Evolutionary conservation across 179 eudicot species (phyloP).

Genomic region (Silene coronaria): DNA sequence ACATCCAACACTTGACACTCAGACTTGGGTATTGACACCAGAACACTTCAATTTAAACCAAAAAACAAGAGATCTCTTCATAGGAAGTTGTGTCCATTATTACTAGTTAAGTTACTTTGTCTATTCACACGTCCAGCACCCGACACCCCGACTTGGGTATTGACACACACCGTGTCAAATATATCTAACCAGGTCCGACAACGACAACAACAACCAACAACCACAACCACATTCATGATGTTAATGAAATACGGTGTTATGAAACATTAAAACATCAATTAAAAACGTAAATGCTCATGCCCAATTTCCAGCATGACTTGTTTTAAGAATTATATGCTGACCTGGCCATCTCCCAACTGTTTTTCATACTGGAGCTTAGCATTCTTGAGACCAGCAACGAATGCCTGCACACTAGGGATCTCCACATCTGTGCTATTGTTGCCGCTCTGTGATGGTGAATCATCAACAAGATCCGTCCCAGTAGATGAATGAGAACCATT

Average conservation of each 20-base stretch:
- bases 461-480: constrained; percentile 43
- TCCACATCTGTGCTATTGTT: constrained; percentile 32
- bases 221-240: no score
- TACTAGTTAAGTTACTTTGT: no score
- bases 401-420: constrained; percentile 37
- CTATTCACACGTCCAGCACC: no score
- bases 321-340: constrained; percentile 24
- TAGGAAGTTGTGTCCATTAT: no score
- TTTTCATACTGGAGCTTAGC: constrained; percentile 53
- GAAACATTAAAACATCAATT: background rate
- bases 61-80: background rate
- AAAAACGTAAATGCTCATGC: background rate
- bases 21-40: no score
- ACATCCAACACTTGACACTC: no score
- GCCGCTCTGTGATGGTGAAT: constrained; percentile 31
- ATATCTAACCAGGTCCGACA: no score
- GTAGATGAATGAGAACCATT: constrained; percentile 50
- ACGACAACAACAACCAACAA: no score
- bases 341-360: constrained; percentile 41
- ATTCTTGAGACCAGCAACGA: constrained; percentile 41
- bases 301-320: background rate
- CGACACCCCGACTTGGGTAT: no score
- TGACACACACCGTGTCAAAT: no score
- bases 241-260: no score
- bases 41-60: no score